Base-by-base conservation (phyloP, 1,139 yeast genomes). In the Candida sp. region DNA sequence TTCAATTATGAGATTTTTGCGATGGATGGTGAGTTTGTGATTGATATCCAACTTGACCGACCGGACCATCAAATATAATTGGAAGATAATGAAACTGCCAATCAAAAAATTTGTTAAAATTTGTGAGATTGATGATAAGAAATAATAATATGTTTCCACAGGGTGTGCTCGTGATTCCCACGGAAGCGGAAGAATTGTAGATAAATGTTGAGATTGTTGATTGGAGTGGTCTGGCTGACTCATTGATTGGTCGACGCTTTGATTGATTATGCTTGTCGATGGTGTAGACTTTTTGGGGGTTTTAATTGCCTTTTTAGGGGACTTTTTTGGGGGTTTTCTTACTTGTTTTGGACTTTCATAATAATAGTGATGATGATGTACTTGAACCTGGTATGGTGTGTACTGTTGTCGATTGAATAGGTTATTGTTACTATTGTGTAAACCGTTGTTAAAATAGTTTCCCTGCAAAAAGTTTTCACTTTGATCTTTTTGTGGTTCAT, bases 61-160 rank as follows among this genome's bases (percentile, higher is more conserved):
- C 39, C 57, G 57, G 4, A 82, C 59, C 29, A 80, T 68, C 9
- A 68, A 58, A 40, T 68, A 68, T 2, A 73, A 54, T 11, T 82
- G 45, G 47, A 71, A 74, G 2, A 76, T 52, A 1, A 71, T 69
- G 42, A 75, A 73, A 1, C 67, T 49, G 5, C 78, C 65, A 1
- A 80, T 73, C 1, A 70, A 48, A 2, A 72, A 56, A 49, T 83
- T 82, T 49, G 80, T 58, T 0, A 70, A 35, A 5, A 82, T 52
- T 52, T 83, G 88, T 19, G 84, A 56, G 48, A 82, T 82, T 5
- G 85, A 78, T n/a, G 82, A 73, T 5, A 81, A 55, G 21, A 79
- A 51, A 52, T 81, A 81, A 1, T 84, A 81, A 1, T 70, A 59
- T 40, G 63, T 63, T 35, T 67, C 74, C 23, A 61, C 63, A 1